Percentiles rank a stretch among this genome's conserved stretches.
Evolutionary conservation across 352 stramenopile genomes (phyloP).

Genomic region (Phytophthora melonis): DNA sequence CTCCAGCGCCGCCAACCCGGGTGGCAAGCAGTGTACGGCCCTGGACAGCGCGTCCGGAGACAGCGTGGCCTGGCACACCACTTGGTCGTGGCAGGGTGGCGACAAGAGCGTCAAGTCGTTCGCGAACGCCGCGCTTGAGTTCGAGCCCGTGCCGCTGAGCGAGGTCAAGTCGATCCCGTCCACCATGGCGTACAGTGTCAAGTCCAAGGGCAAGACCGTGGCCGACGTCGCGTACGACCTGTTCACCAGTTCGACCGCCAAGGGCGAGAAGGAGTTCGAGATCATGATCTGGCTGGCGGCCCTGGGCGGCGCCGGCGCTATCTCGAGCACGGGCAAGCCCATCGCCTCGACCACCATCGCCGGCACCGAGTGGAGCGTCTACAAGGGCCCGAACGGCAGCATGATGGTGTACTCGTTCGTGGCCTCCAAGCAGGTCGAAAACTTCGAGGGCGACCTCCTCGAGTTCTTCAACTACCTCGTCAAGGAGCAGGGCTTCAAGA

Average conservation of each 20-base stretch:
- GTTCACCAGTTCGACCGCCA: conserved; percentile 47
- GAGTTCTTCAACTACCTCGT: conserved; percentile 48
- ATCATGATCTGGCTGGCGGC: conserved; percentile 59
- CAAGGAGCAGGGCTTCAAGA: conserved; percentile 40
- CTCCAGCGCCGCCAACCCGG: conserved; percentile 21
- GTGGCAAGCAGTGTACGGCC: conserved; percentile 54
- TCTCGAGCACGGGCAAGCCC: conserved; percentile 45
- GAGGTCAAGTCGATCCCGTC: conserved; percentile 52
- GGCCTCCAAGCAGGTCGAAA: conserved; percentile 32
- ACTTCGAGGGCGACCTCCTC: conserved; percentile 46
- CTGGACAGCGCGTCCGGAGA: conserved; percentile 41
- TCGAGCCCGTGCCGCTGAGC: conserved; percentile 44
- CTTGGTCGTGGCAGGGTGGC: conserved; percentile 46
- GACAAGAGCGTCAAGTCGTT: conserved; percentile 54
- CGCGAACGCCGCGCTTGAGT: conserved; percentile 52
- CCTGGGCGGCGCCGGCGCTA: conserved; percentile 43
- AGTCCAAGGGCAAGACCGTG: conserved; percentile 44
- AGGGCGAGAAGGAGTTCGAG: conserved; percentile 51
- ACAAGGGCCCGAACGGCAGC: conserved; percentile 42
- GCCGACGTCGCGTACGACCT: conserved; percentile 51
- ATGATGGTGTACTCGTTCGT: conserved; percentile 60
- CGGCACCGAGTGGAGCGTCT: conserved; percentile 41
- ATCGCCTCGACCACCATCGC: conserved; percentile 43
- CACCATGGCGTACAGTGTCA: conserved; percentile 49
- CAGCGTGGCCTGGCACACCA: conserved; percentile 52